phyloP scores from a whole-genome alignment of 1,139 yeast species.

The Blastobotrys proliferans region DNA sequence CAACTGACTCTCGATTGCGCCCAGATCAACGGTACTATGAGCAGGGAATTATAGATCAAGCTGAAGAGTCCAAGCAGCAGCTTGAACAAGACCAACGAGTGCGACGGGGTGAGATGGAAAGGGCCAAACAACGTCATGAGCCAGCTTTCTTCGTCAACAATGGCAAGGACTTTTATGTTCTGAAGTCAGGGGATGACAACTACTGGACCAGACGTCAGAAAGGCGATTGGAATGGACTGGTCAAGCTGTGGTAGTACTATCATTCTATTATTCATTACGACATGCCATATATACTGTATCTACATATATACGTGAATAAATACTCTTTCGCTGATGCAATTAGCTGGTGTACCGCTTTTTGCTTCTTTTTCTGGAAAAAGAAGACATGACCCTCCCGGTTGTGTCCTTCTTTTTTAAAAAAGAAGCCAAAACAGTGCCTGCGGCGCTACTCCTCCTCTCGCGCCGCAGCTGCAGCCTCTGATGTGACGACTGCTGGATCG shows the following conservation, averaged over 20 bases:
- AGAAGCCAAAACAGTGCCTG: too few species aligned
- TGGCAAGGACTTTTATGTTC: conserved; percentile 48
- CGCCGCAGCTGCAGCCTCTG: too few species aligned
- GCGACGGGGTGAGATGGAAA: conserved; percentile 61
- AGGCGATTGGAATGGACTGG: conserved; percentile 34
- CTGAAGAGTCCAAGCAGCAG: conserved; percentile 62
- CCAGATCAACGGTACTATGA: conserved; percentile 81
- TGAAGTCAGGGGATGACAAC: conserved; percentile 56
- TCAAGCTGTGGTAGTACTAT: conserved; percentile 24
- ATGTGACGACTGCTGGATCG: conserved; percentile 33
- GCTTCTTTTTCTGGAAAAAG: too few species aligned
- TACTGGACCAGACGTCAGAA: conserved; percentile 68
- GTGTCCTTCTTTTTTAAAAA: too few species aligned
- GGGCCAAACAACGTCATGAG: conserved; percentile 40
- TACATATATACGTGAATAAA: too few species aligned
- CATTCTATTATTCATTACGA: neutral
- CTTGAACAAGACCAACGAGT: conserved; percentile 79
- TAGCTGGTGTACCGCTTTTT: too few species aligned
- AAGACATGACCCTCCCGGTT: too few species aligned
- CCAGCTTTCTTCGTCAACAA: conserved; percentile 56
- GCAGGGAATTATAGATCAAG: conserved; percentile 59
- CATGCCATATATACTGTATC: neutral
- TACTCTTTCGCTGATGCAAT: too few species aligned
- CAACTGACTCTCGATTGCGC: conserved; percentile 83
- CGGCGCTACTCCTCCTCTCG: too few species aligned